phyloP scores from a whole-genome alignment of 768 basidiomycete species.

The Dioszegia aurantiaca region DNA sequence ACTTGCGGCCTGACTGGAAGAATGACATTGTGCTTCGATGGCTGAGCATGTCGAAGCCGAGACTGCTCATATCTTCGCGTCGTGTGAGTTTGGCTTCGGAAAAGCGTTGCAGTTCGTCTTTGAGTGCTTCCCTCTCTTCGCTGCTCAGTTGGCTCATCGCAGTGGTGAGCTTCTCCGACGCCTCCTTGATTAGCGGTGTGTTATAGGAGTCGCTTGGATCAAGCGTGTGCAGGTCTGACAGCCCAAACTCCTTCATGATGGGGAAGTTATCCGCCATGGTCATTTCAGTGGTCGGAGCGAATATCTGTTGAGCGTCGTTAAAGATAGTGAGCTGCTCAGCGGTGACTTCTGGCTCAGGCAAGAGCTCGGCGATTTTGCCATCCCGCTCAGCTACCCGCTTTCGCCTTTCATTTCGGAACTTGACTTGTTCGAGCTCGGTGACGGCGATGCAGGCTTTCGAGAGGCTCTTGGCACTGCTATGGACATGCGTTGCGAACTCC shows the following conservation, averaged over 20 bases:
- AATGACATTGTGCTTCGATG: neutral
- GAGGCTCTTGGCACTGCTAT: too few species aligned
- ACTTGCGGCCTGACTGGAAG: neutral
- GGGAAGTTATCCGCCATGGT: neutral
- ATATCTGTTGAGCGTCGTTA: neutral
- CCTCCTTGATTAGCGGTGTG: neutral
- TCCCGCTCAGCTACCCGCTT: too few species aligned
- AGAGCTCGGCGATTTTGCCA: too few species aligned
- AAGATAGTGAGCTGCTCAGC: too few species aligned
- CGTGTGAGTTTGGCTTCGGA: neutral
- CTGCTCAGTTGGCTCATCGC: neutral
- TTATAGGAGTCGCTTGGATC: neutral
- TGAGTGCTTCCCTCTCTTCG: neutral
- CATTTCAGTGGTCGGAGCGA: neutral
- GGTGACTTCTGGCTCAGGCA: too few species aligned
- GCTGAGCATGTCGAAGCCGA: neutral
- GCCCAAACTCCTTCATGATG: neutral
- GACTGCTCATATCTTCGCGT: neutral
- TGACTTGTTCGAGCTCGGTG: too few species aligned
- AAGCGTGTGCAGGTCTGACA: neutral
- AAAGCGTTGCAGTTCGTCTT: neutral
- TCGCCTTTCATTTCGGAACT: too few species aligned
- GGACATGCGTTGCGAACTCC: too few species aligned
- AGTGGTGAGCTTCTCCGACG: neutral
- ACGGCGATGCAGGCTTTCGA: too few species aligned